Base-by-base conservation (phyloP, 139 green algal species). In the Chlorella sp. region DNA sequence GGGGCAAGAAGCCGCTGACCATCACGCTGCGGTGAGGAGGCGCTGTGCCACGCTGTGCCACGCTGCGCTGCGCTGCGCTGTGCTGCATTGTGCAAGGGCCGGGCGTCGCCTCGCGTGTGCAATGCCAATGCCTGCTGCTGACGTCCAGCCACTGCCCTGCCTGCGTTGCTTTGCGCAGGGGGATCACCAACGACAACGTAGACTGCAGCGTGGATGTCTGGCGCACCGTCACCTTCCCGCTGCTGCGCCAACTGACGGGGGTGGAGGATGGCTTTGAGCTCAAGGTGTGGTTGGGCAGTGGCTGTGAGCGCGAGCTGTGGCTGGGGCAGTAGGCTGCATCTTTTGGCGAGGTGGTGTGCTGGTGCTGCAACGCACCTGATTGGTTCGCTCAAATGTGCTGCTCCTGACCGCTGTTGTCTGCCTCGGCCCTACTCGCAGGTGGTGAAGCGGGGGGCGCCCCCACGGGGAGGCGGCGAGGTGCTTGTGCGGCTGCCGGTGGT, bases 161-260 rank as follows among this genome's bases (percentile, higher is more conserved):
- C n/a, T 20, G 51, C 51, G 22, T 24, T 24, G 22, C 51, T 38
- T 1, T 36, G 5, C 30, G 28, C 51, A 60, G 51, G 51, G 51
- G 51, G 9, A 90, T 99, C 56, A 99, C 97, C 60, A 99, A 98
- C 81, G 95, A 97, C 79, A 77, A 78, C 17, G 54, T 90, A 4
- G 97, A 99, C 86, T 90, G 91, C 2, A 88, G 89, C 34, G 89
- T 98, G 16, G 97, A 99, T 85, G 92, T 92, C 26, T 96, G 95
- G 87, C 92, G 96, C 41, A 97, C 93, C 5, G 96, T 97, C 30
- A 98, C 95, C 17, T 91, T 99, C 67, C 97, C 97, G 7, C 90
- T 99, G 58, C 74, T 99, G 67, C 92, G 93, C 70, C 81, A 90
- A 41, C 74, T 94, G 19, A 84, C 77, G 11, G 94, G 91, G 34